A percentile compares a stretch with the other conserved stretches of the same genome.
Evolutionary conservation across 2,329 filamentous ascomycete genomes (phyloP).

Genomic region (Trichoderma sp.): DNA sequence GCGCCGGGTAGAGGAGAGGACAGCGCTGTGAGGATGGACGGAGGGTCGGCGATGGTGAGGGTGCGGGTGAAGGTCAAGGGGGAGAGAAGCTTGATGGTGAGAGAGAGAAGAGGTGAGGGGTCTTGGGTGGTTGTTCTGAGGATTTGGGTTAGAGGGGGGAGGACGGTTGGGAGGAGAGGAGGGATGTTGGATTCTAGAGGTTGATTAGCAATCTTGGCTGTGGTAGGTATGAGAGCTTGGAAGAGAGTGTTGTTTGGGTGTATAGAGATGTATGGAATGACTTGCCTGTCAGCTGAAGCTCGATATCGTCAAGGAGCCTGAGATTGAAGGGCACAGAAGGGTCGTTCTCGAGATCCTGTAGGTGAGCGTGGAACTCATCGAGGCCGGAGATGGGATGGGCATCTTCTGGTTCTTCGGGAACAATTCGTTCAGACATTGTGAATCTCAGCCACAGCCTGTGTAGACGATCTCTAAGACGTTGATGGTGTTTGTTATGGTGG

Average conservation of each 20-base stretch:
- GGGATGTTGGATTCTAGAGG: constrained; percentile 50
- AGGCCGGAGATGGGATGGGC: constrained; percentile 49
- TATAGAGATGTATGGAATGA: not conserved
- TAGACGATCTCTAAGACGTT: not conserved
- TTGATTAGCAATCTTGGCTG: not conserved
- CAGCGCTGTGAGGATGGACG: constrained; percentile 51
- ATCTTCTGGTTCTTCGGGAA: constrained; percentile 40
- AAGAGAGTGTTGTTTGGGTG: not conserved
- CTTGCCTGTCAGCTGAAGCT: constrained; percentile 55
- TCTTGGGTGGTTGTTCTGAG: constrained; percentile 51
- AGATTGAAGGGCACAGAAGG: constrained; percentile 42
- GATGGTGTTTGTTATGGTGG: no score
- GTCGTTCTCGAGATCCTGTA: constrained; percentile 47
- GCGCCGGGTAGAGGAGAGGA: constrained; percentile 52
- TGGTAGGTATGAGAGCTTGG: not conserved
- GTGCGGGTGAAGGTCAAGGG: constrained; percentile 51
- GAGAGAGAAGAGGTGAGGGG: constrained; percentile 48
- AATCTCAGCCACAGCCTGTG: not conserved
- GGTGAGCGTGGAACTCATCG: constrained; percentile 52
- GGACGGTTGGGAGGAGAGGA: constrained; percentile 49
- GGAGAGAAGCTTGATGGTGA: constrained; percentile 54
- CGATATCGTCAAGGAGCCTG: constrained; percentile 57
- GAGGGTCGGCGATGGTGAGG: constrained; percentile 50
- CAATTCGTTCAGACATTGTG: constrained; percentile 31
- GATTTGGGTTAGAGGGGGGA: constrained; percentile 52